Base-by-base conservation (phyloP, 1,139 yeast species). In the Torulaspora pretoriensis region DNA sequence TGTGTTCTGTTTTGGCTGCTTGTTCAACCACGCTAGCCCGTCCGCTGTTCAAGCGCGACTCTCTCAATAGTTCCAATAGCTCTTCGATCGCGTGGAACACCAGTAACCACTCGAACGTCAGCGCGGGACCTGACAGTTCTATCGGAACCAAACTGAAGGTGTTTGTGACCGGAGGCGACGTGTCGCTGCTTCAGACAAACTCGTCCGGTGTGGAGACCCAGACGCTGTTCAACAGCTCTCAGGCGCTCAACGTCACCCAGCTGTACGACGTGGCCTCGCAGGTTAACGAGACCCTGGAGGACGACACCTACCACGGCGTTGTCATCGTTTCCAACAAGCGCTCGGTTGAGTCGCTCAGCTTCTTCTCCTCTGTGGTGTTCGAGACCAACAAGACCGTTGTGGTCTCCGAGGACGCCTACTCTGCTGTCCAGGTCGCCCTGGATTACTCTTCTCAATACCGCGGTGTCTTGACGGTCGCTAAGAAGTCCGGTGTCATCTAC, bases 281-380 rank as follows among this genome's bases (percentile, higher is more conserved):
- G 16, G 49, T 59, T 29, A 54, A 58, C 46, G 38, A 42, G 12
- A 54, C 63, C 17, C 19, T 53, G 27, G 47, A 41, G n/a, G 39
- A 49, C 24, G 48, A 49, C 29, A 32, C 47, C 4, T 46, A 55
- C 40, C 51, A 51, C 23, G 61, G 59, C 43, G 55, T 56, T 16
- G 62, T 60, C 13, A 47, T 61, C 16, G 47, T 59, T 8, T 48
- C 60, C 23, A 52, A 52, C 45, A 46, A 45, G 25, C 50, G 50
- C 24, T 53, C 62, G 13, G 37, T 60, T 26, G 65, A 58, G 44
- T 46, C 59, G 29, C 49, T 61, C 31, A 58, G 63, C 31, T 60
- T 61, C 59, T 60, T 60, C 49, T 45, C 59, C 36, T 51, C 60
- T 27, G 40, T 59, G 14, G 49, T 60, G 29, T 49, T 56, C 34